phyloP scores from a whole-genome alignment of 1,284 basidiomycete genomes.

The Lentinula novae-zelandiae region DNA sequence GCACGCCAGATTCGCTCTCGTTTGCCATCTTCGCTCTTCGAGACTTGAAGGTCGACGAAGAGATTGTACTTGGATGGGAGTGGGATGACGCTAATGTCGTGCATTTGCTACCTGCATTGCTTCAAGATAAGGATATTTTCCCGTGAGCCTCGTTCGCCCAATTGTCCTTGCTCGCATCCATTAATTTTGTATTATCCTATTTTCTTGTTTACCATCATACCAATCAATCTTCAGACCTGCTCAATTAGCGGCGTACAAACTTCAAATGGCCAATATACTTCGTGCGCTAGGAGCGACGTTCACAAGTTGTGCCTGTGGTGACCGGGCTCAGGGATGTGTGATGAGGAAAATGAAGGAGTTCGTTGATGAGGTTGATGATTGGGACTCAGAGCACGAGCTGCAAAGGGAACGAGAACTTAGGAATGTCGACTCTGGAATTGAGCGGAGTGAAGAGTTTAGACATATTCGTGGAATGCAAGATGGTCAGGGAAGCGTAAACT shows the following conservation, averaged over 20 bases:
- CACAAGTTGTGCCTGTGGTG: constrained; percentile 74
- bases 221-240: constrained; percentile 34
- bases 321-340: constrained; percentile 16
- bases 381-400: too few relatives aligned
- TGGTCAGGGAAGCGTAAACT: too few relatives aligned
- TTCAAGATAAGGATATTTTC: constrained; percentile 54
- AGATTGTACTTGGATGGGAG: constrained; percentile 92
- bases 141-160: constrained; percentile 39
- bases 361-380: constrained; percentile 11
- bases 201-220: constrained; percentile 9
- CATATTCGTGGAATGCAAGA: too few relatives aligned
- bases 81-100: constrained; percentile 94
- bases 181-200: neutral
- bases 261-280: constrained; percentile 68
- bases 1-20: constrained; percentile 32
- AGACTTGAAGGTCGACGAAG: constrained; percentile 78
- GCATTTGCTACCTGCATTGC: constrained; percentile 74
- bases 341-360: constrained; percentile 10
- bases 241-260: constrained; percentile 52
- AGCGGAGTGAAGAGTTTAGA: neutral
- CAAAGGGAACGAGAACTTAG: neutral
- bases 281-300: constrained; percentile 73
- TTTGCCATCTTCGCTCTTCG: constrained; percentile 85
- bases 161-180: too few relatives aligned
- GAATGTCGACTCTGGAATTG: neutral